Evolutionary conservation across 306 rosid genomes (phyloP).

Genomic region (Abrus pulchellus): DNA sequence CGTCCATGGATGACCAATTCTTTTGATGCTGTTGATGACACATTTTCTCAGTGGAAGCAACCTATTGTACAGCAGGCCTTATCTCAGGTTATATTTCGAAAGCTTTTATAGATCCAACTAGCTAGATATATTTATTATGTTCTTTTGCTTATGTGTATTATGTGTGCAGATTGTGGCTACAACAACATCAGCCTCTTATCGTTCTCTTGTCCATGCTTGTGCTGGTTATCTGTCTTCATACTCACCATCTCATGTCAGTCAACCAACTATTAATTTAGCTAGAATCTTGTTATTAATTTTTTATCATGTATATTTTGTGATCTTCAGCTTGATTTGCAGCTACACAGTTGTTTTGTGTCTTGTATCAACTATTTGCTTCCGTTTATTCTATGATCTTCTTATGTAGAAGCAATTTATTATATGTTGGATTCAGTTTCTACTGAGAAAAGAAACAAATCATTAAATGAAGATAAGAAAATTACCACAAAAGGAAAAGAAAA

Average conservation of each 20-base stretch:
- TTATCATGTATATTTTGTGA: conserved; percentile 16
- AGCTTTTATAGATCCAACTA: conserved; percentile 24
- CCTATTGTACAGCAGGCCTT: conserved; percentile 85
- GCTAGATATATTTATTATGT: conserved; percentile 28
- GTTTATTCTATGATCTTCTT: conserved; percentile 23
- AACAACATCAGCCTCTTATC: conserved; percentile 71
- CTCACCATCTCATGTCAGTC: conserved; percentile 90
- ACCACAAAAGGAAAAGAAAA: not conserved
- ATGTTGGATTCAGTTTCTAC: conserved; percentile 35
- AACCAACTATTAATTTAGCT: conserved; percentile 25
- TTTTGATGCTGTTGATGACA: conserved; percentile 73
- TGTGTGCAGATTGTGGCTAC: conserved; percentile 79
- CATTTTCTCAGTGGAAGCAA: conserved; percentile 86
- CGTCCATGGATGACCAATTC: conserved; percentile 83
- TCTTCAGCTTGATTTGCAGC: conserved; percentile 29
- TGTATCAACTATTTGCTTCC: conserved; percentile 9
- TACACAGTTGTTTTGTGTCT: conserved; percentile 2
- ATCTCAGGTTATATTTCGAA: conserved; percentile 72
- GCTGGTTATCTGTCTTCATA: conserved; percentile 92
- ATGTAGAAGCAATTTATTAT: conserved; percentile 17
- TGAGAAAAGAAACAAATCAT: conserved; percentile 18
- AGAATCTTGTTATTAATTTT: not conserved
- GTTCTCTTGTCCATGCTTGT: conserved; percentile 82
- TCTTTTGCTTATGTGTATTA: conserved; percentile 44
- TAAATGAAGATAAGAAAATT: not conserved